phyloP scores from a whole-genome alignment of 2,329 filamentous ascomycete species.

The Elsinoe perseae region DNA sequence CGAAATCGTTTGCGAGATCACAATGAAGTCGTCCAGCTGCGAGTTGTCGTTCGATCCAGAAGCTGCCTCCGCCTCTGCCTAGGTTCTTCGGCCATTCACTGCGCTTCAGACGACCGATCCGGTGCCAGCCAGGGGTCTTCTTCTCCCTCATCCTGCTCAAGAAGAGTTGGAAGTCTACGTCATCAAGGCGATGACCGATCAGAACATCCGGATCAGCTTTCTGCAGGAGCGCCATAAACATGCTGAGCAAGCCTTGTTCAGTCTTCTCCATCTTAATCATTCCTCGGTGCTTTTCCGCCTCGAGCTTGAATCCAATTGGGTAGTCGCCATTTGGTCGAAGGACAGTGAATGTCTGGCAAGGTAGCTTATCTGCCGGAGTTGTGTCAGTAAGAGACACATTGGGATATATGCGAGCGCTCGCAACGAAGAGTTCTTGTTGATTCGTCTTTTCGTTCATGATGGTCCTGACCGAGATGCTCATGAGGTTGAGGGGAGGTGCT shows the following conservation, averaged over 20 bases:
- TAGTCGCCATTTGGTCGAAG: constrained; percentile 76
- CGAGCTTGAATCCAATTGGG: constrained; percentile 76
- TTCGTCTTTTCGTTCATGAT: constrained; percentile 85
- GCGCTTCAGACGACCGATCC: constrained; percentile 78
- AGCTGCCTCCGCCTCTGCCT: constrained; percentile 75
- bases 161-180: constrained; percentile 88
- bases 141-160: constrained; percentile 79
- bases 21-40: constrained; percentile 84
- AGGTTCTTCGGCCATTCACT: constrained; percentile 80
- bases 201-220: constrained; percentile 87
- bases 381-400: constrained; percentile 82
- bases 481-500: constrained; percentile 81
- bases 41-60: constrained; percentile 86
- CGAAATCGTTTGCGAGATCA: constrained; percentile 90
- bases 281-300: constrained; percentile 66
- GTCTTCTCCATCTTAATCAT: constrained; percentile 73
- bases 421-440: constrained; percentile 89
- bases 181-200: constrained; percentile 90
- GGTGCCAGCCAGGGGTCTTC: constrained; percentile 90
- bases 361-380: constrained; percentile 78
- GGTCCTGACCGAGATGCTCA: constrained; percentile 86
- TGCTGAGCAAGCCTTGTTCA: constrained; percentile 75
- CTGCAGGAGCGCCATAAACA: constrained; percentile 83
- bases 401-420: constrained; percentile 87
- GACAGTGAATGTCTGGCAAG: constrained; percentile 83